Conservation (phyloP, 495 filamentous ascomycete species). For the Cercophora sp. region DNA sequence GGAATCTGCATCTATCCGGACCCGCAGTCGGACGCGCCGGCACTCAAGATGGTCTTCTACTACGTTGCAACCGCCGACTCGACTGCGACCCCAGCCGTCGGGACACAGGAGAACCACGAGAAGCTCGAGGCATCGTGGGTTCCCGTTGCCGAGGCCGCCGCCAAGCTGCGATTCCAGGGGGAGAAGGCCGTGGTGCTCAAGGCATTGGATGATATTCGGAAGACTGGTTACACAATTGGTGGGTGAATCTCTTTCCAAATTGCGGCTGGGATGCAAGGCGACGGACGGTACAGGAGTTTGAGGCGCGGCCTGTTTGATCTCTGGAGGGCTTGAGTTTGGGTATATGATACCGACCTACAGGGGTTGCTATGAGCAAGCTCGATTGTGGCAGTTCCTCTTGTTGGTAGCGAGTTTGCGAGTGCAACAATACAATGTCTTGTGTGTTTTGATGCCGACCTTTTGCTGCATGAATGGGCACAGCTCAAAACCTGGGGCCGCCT, state of each 20-base stretch:
- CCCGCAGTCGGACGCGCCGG: conserved; percentile 24
- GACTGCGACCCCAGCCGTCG: conserved; percentile 12
- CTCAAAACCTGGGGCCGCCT: no score
- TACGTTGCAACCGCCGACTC: conserved; percentile 30
- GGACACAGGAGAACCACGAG: conserved; percentile 30
- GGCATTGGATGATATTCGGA: conserved; percentile 19
- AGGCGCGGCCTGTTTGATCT: neutral
- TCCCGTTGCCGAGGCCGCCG: conserved; percentile 16
- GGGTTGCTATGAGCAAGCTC: no score
- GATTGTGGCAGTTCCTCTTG: no score
- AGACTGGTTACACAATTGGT: conserved; percentile 22
- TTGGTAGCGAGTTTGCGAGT: no score
- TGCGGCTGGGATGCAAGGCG: neutral
- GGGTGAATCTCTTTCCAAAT: conserved; percentile 1
- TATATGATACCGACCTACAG: no score
- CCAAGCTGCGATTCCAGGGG: conserved; percentile 24
- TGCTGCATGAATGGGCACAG: no score
- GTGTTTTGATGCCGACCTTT: no score
- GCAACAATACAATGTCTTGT: no score
- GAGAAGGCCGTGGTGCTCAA: conserved; percentile 24
- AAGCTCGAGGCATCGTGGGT: conserved; percentile 25
- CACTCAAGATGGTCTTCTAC: conserved; percentile 29
- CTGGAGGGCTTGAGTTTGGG: neutral
- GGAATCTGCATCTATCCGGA: conserved; percentile 27
- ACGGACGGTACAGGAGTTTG: conserved; percentile 1